phyloP scores from a whole-genome alignment of 2,329 filamentous ascomycete genomes.

The Trichophyton verrucosum region DNA sequence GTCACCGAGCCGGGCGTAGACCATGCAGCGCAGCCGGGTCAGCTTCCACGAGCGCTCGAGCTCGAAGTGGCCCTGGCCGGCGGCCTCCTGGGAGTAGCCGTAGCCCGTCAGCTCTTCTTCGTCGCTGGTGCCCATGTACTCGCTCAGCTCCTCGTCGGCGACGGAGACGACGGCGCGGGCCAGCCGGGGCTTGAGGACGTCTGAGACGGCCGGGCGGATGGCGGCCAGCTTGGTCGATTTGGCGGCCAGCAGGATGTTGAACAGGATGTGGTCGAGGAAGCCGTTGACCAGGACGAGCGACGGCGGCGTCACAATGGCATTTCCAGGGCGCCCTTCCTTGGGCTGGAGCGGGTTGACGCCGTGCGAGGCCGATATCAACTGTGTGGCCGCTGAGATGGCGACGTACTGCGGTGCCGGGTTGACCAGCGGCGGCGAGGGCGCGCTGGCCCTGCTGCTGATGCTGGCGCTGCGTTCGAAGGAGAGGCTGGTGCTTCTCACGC shows the following conservation, averaged over 20 bases:
- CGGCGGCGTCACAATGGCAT: slow-evolving; percentile 57
- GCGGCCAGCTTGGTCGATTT: slow-evolving; percentile 63
- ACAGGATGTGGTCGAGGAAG: slow-evolving; percentile 87
- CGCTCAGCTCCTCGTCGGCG: slow-evolving; percentile 74
- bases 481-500: slow-evolving; percentile 27
- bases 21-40: slow-evolving; percentile 88
- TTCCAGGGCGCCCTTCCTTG: slow-evolving; percentile 57
- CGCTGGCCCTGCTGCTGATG: slow-evolving; percentile 20
- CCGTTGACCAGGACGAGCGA: slow-evolving; percentile 73
- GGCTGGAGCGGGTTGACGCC: slow-evolving; percentile 55
- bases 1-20: slow-evolving; percentile 90
- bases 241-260: slow-evolving; percentile 71
- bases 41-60: slow-evolving; percentile 91
- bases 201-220: slow-evolving; percentile 68
- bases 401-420: slow-evolving; percentile 78
- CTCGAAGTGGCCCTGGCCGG: slow-evolving; percentile 56
- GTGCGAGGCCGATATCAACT: slow-evolving; percentile 82
- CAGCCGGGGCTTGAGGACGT: slow-evolving; percentile 79
- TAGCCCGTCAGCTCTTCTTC: slow-evolving; percentile 56
- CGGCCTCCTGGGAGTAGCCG: slow-evolving; percentile 31
- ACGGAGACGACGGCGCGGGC: slow-evolving; percentile 72
- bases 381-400: slow-evolving; percentile 72
- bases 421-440: slow-evolving; percentile 55
- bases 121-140: slow-evolving; percentile 69
- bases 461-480: slow-evolving; percentile 27